Percentiles rank a stretch among this genome's conserved stretches.
phyloP scores from a whole-genome alignment of 768 basidiomycete species.

The Naganishia friedmannii region DNA sequence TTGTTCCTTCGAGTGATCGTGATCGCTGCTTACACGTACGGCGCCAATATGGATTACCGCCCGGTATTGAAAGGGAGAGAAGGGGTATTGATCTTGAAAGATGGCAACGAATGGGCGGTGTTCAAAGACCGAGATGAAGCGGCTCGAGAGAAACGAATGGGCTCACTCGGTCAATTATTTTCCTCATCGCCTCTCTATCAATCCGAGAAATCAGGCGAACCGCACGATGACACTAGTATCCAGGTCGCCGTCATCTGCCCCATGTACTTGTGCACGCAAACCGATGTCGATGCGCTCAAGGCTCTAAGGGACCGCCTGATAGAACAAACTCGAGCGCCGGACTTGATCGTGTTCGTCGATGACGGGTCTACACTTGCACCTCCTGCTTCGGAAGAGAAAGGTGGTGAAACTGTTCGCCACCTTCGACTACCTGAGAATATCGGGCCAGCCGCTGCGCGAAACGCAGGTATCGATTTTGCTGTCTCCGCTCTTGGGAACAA shows the following conservation, averaged over 20 bases:
- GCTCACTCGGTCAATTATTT: not conserved
- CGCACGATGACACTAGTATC: not conserved
- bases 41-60: not conserved
- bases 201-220: not conserved
- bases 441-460: not conserved
- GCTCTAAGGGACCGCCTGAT: not conserved
- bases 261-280: not conserved
- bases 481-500: not conserved
- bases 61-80: not conserved
- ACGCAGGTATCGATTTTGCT: slow-evolving; percentile 4
- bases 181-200: not conserved
- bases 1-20: not conserved
- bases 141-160: slow-evolving; percentile 13
- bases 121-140: not conserved
- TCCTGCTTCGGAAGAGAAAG: too few species aligned
- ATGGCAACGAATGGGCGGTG: not conserved
- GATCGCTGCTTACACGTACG: not conserved
- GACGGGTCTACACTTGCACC: not conserved
- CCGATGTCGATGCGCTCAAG: not conserved
- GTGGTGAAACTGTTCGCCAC: not conserved
- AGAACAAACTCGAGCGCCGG: not conserved
- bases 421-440: not conserved
- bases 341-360: slow-evolving; percentile 11
- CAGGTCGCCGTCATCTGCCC: not conserved
- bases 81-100: not conserved